phyloP scores from a whole-genome alignment of 2,329 filamentous ascomycete genomes.

The Aspergillus awamori region DNA sequence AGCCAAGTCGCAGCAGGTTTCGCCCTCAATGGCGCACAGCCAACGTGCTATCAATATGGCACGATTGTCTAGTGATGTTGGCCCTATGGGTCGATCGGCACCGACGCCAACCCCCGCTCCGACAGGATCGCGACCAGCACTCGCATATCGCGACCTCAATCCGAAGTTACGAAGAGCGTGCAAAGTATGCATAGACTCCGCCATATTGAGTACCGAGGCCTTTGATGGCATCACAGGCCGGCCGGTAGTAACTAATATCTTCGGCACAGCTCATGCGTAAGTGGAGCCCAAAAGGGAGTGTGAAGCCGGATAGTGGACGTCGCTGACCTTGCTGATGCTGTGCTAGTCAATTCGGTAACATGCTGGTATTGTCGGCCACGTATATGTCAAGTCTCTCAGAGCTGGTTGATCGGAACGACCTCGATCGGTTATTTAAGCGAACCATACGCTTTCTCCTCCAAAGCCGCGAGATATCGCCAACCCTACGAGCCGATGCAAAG shows the following conservation, averaged over 20 bases:
- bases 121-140: not conserved
- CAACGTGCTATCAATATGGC: conserved; percentile 35
- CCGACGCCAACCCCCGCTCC: conserved; percentile 5
- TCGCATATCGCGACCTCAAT: conserved; percentile 36
- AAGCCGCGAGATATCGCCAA: conserved; percentile 72
- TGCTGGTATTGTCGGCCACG: conserved; percentile 84
- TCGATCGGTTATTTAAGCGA: conserved; percentile 66
- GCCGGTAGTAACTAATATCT: conserved; percentile 90
- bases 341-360: conserved; percentile 90
- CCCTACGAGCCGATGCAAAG: conserved; percentile 70
- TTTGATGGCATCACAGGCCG: conserved; percentile 69
- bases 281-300: conserved; percentile 34
- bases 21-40: conserved; percentile 37
- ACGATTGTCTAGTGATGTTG: conserved; percentile 39
- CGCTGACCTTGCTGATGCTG: conserved; percentile 27
- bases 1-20: conserved; percentile 40
- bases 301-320: not conserved
- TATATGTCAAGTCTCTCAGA: conserved; percentile 67
- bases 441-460: conserved; percentile 77
- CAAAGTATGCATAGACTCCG: conserved; percentile 66
- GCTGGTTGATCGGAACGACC: conserved; percentile 58
- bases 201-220: conserved; percentile 81
- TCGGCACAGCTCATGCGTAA: conserved; percentile 95
- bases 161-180: conserved; percentile 58
- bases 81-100: conserved; percentile 29